phyloP scores from a whole-genome alignment of 2,329 filamentous ascomycete species.

The Colletotrichum musicola region DNA sequence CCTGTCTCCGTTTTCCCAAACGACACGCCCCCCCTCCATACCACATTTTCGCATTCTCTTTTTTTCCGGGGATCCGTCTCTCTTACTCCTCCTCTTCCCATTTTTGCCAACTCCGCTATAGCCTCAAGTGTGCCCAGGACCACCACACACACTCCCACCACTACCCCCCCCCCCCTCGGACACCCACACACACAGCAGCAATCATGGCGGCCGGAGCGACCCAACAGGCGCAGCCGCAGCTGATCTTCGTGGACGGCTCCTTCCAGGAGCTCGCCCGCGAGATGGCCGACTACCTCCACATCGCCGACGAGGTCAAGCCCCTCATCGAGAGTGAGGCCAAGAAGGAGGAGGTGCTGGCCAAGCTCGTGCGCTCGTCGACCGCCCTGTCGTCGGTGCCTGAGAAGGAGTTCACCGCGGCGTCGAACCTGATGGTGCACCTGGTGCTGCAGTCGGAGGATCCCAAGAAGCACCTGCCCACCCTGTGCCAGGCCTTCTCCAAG shows the following conservation, averaged over 20 bases:
- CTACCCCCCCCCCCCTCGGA: too few species aligned
- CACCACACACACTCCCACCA: slow-evolving; percentile 20
- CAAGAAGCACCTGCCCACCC: slow-evolving; percentile 85
- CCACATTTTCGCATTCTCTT: slow-evolving; percentile 35
- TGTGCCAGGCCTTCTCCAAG: slow-evolving; percentile 90
- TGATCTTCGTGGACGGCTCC: slow-evolving; percentile 87
- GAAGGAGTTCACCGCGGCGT: slow-evolving; percentile 95
- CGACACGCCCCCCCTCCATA: slow-evolving; percentile 29
- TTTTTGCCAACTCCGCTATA: slow-evolving; percentile 39
- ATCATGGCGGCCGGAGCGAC: slow-evolving; percentile 51
- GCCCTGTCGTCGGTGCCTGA: slow-evolving; percentile 88
- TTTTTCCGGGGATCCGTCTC: slow-evolving; percentile 34
- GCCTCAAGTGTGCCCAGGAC: slow-evolving; percentile 35
- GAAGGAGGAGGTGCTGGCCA: slow-evolving; percentile 89
- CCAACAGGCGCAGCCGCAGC: slow-evolving; percentile 65
- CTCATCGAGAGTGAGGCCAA: slow-evolving; percentile 73
- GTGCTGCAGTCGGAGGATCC: slow-evolving; percentile 87
- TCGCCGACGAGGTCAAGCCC: slow-evolving; percentile 81
- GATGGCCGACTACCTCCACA: slow-evolving; percentile 93
- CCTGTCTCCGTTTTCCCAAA: slow-evolving; percentile 38
- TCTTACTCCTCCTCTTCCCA: slow-evolving; percentile 37
- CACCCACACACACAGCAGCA: slow-evolving; percentile 26
- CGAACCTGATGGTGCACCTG: slow-evolving; percentile 96
- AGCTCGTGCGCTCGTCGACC: slow-evolving; percentile 84
- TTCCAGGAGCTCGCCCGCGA: slow-evolving; percentile 95